Evolutionary conservation across 73 alveolate genomes (phyloP), one percentile per base, ranked within the genome.

Genomic region (Stentor roeselii): DNA sequence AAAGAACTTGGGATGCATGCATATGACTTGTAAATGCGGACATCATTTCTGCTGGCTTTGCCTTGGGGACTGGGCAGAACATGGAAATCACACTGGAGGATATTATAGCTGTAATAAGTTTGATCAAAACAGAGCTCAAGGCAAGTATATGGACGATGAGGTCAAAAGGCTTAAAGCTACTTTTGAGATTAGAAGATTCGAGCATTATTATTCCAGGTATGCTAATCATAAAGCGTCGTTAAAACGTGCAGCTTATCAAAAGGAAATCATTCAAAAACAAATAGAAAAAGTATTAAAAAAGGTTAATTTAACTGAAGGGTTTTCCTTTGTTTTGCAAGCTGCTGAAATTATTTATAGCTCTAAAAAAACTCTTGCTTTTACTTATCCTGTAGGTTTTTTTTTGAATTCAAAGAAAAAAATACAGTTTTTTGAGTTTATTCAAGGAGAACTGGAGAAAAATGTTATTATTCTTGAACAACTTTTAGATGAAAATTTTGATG

Each of bases 1-100:
- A 78, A 91, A 90, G 84, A 87, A 87, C 86, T 89, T 86, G 74
- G 98, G 98, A 32, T 94, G 98, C 76, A 94, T 92, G 92, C 97
- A 92, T 78, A 94, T 94, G 98, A 67, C 80, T 30, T 67, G 80
- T 32, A 67, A 59, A 91, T 90, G 95, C 35, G 90, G 93, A 32
- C 88, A 87, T 86, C 93, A 90, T 84, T 90, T 90, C 78, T 88
- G 94, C 60, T 90, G 95, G 93, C 42, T 90, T 37, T 90, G 96
- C 78, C 61, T 91, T 6, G 96, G 96, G 3, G 92, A 91, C 83
- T 86, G 92, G 74, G 58, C 87, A 38, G 86, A 86, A 42, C 93
- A 88, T 37, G 97, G 95, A 82, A 67, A 60, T 42, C 27, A 0
- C n/a, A 67, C 80, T 67, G 80, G 92, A 87, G 95, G 86, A 91